phyloP scores from a whole-genome alignment of 2,329 filamentous ascomycete species.

The Alternaria postmessia region DNA sequence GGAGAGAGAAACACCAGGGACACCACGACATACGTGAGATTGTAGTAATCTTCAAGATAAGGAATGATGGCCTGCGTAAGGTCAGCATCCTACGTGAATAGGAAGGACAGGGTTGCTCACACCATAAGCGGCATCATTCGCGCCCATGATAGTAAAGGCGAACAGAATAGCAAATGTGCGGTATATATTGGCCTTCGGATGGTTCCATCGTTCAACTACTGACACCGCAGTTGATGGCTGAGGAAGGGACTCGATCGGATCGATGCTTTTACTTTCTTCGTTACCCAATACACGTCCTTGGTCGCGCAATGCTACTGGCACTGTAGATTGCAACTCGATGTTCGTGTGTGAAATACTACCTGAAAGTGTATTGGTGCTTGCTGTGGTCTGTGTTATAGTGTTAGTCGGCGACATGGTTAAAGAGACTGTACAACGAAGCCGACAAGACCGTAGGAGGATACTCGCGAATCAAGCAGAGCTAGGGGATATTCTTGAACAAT shows the following conservation, averaged over 20 bases:
- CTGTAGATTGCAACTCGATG: neutral
- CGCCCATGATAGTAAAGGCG: conserved; percentile 68
- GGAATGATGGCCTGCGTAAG: conserved; percentile 16
- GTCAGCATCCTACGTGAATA: neutral
- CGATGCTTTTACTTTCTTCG: conserved; percentile 18
- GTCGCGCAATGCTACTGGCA: neutral
- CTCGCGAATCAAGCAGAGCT: neutral
- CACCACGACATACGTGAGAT: conserved; percentile 66
- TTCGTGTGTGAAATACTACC: neutral
- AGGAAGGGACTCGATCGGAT: conserved; percentile 49
- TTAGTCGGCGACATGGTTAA: conserved; percentile 20
- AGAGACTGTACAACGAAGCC: neutral
- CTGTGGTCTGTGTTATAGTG: conserved; percentile 12
- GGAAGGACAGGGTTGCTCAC: conserved; percentile 51
- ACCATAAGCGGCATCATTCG: conserved; percentile 71
- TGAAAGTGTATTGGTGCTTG: conserved; percentile 1
- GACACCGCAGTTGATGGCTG: conserved; percentile 53
- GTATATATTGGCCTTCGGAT: conserved; percentile 63
- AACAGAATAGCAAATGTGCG: conserved; percentile 66
- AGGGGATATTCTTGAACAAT: neutral
- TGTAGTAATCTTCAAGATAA: conserved; percentile 67
- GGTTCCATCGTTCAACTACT: conserved; percentile 67
- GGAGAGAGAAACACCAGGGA: conserved; percentile 71
- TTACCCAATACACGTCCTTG: conserved; percentile 6
- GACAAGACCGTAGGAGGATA: neutral